Percentiles rank a stretch among this genome's conserved stretches.
phyloP scores from a whole-genome alignment of 495 filamentous ascomycete genomes.

The Annulohypoxylon nitens region DNA sequence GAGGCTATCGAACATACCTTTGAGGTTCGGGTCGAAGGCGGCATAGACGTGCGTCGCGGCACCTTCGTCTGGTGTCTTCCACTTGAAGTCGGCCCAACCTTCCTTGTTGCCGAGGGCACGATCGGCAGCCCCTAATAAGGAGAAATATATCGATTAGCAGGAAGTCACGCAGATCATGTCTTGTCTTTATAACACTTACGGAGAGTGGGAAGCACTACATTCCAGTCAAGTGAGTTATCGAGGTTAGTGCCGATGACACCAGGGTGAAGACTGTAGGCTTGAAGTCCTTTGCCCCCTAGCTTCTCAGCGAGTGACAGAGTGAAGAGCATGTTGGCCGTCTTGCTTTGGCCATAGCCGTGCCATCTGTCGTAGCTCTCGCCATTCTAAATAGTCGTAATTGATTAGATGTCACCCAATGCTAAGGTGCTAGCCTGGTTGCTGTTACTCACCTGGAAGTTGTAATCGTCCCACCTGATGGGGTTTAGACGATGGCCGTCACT shows the following conservation, averaged over 20 bases:
- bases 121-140: background rate
- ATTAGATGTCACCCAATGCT: slow-evolving; percentile 2
- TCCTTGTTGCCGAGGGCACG: slow-evolving; percentile 33
- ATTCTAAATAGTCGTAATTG: slow-evolving; percentile 46
- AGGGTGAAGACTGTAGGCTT: slow-evolving; percentile 60
- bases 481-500: slow-evolving; percentile 61
- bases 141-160: background rate
- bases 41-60: slow-evolving; percentile 62
- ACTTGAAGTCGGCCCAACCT: slow-evolving; percentile 51
- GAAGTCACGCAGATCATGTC: background rate
- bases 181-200: slow-evolving; percentile 18
- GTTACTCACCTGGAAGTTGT: slow-evolving; percentile 32
- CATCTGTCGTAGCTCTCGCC: slow-evolving; percentile 65
- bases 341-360: slow-evolving; percentile 46
- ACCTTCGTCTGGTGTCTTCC: slow-evolving; percentile 56
- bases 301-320: slow-evolving; percentile 59
- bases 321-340: slow-evolving; percentile 66
- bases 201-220: slow-evolving; percentile 37
- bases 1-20: slow-evolving; percentile 42
- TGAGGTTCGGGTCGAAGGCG: slow-evolving; percentile 58
- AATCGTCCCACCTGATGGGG: slow-evolving; percentile 63
- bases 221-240: slow-evolving; percentile 50
- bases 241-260: slow-evolving; percentile 56
- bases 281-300: slow-evolving; percentile 46
- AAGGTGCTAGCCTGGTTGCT: background rate